These are phyloP conservation scores for Waltergamsia citrina DNA, from an alignment of 2,329 filamentous ascomycete species.

Conservation along the genomic window DNA sequence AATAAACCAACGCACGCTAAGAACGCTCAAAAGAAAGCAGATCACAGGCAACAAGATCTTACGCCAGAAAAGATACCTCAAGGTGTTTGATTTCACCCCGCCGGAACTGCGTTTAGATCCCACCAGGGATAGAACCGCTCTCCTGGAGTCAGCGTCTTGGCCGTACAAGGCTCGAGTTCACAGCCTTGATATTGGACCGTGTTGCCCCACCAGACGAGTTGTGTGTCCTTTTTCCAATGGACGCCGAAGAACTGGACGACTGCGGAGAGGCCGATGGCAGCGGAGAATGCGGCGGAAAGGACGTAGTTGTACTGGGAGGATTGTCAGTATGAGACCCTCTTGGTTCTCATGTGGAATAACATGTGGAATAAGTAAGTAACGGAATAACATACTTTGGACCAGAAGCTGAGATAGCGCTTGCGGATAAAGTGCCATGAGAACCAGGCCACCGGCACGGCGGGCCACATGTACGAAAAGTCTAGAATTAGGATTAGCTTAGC, in stretches of 20 bases:
- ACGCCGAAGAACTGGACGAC: conserved; percentile 39
- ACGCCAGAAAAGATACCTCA: no score
- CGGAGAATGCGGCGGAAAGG: conserved; percentile 33
- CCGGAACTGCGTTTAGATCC: no score
- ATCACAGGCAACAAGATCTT: no score
- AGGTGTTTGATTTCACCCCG: no score
- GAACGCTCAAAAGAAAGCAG: no score
- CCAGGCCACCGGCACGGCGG: conserved; percentile 35
- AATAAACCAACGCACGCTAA: no score
- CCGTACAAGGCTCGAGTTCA: conserved; percentile 10
- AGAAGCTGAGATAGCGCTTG: conserved; percentile 32
- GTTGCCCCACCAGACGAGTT: conserved; percentile 37
- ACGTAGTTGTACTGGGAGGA: conserved; percentile 35
- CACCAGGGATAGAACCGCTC: conserved; percentile 11
- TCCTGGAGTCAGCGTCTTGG: conserved; percentile 6
- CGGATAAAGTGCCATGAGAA: conserved; percentile 38
- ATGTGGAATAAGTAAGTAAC: neutral
- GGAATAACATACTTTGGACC: conserved; percentile 27
- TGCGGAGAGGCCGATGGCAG: conserved; percentile 33
- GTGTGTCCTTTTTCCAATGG: conserved; percentile 10
- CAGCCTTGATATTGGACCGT: conserved; percentile 14
- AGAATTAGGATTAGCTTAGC: no score
- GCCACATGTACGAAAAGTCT: conserved; percentile 32
- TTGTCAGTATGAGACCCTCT: no score
- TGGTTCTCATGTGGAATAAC: conserved; percentile 1